Conservation (phyloP, 202 grass and related monocot species). For the Brachypodium distachyon region DNA sequence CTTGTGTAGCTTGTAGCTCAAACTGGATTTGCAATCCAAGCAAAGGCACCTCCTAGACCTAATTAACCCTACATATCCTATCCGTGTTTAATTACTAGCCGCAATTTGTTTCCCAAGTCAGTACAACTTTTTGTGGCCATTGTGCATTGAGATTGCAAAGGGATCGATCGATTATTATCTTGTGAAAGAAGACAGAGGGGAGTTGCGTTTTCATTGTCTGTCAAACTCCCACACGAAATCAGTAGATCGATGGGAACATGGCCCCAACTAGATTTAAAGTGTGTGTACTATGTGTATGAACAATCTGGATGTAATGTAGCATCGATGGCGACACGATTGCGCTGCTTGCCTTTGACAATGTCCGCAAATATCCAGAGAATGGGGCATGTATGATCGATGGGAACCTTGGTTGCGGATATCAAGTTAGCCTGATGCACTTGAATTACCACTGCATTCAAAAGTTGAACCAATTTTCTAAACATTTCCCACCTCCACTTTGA, state of each 20-base stretch:
- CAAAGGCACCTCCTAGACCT: not conserved
- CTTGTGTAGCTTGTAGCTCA: not conserved
- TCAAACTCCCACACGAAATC: conserved; percentile 2
- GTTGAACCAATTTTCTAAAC: conserved; percentile 6
- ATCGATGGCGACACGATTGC: not conserved
- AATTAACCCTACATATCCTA: too few relatives aligned
- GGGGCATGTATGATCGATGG: too few relatives aligned
- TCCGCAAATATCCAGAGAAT: not conserved
- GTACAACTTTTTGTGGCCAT: too few relatives aligned
- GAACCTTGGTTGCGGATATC: too few relatives aligned
- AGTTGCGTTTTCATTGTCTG: too few relatives aligned
- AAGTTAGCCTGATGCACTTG: too few relatives aligned
- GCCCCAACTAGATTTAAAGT: conserved; percentile 3
- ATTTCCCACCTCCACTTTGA: not conserved
- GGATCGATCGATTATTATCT: too few relatives aligned
- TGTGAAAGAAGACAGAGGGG: too few relatives aligned
- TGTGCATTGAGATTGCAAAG: too few relatives aligned
- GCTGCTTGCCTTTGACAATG: not conserved
- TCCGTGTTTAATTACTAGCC: not conserved
- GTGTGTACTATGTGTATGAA: not conserved
- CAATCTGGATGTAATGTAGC: not conserved
- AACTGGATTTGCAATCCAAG: conserved; percentile 24
- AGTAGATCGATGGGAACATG: conserved; percentile 3
- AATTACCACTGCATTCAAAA: too few relatives aligned
- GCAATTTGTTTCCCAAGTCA: not conserved